Percentiles rank a stretch among this genome's conserved stretches.
phyloP scores from a whole-genome alignment of 2,329 filamentous ascomycete genomes.

The Verticillium zaregamsianum region DNA sequence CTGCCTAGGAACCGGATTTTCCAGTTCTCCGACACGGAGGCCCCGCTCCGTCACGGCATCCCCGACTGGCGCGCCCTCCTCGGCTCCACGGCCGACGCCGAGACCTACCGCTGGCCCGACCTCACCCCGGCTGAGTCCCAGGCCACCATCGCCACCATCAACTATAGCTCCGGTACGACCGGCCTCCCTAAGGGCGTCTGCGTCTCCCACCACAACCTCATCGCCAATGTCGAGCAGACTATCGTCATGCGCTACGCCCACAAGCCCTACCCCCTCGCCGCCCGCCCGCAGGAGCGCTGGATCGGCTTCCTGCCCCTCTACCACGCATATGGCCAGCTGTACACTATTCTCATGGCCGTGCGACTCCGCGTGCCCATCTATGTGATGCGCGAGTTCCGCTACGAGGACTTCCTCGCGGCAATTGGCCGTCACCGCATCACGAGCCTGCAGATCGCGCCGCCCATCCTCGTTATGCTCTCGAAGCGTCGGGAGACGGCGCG shows the following conservation, averaged over 20 bases:
- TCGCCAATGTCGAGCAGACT: slow-evolving; percentile 46
- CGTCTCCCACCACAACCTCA: slow-evolving; percentile 43
- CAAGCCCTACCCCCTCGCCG: slow-evolving; percentile 27
- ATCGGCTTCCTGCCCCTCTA: slow-evolving; percentile 63
- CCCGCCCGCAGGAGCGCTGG: slow-evolving; percentile 41
- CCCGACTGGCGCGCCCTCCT: slow-evolving; percentile 38
- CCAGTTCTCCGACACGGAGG: slow-evolving; percentile 40
- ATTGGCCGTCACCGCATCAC: slow-evolving; percentile 51
- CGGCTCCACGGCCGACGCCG: slow-evolving; percentile 23
- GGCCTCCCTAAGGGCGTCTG: slow-evolving; percentile 48
- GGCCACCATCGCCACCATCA: slow-evolving; percentile 36
- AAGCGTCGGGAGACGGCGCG: slow-evolving; percentile 49
- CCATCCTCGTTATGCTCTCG: slow-evolving; percentile 54
- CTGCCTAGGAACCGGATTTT: slow-evolving; percentile 39
- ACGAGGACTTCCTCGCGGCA: slow-evolving; percentile 44
- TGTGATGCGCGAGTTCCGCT: slow-evolving; percentile 53
- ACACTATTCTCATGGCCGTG: slow-evolving; percentile 42
- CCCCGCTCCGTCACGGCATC: slow-evolving; percentile 24
- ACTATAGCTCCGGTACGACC: slow-evolving; percentile 48
- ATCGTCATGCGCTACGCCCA: slow-evolving; percentile 38
- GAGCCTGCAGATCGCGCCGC: slow-evolving; percentile 49
- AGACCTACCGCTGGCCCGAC: slow-evolving; percentile 35
- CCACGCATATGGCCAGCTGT: slow-evolving; percentile 54
- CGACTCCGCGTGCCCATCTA: slow-evolving; percentile 44
- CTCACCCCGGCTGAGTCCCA: slow-evolving; percentile 29